Conservation (phyloP, 2,329 filamentous ascomycete genomes). For the Exophiala xenobiotica region DNA sequence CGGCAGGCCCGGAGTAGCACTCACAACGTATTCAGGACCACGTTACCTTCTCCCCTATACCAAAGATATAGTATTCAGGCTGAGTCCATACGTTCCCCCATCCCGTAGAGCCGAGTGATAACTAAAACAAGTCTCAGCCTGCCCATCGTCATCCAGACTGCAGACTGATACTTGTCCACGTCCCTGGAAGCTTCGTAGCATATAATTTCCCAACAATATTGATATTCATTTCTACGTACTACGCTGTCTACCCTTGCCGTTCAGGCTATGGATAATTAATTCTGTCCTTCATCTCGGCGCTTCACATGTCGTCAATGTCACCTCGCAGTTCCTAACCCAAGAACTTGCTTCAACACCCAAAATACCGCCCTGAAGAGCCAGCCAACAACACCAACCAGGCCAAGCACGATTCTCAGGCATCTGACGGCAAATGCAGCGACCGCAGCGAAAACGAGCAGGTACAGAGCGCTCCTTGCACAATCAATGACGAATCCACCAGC, state of each 20-base stretch:
- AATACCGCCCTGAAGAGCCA: slow-evolving; percentile 17
- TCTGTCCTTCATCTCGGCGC: background rate
- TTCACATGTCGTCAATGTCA: background rate
- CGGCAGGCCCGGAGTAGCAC: too few species aligned
- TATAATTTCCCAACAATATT: too few species aligned
- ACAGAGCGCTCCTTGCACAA: slow-evolving; percentile 22
- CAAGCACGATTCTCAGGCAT: slow-evolving; percentile 15
- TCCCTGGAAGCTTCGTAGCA: too few species aligned
- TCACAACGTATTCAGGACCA: too few species aligned
- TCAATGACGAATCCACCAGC: slow-evolving; percentile 22
- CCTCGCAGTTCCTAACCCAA: slow-evolving; percentile 11
- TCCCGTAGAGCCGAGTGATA: too few species aligned
- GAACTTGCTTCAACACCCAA: slow-evolving; percentile 26
- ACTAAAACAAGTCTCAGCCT: too few species aligned
- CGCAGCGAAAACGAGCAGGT: slow-evolving; percentile 24
- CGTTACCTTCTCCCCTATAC: too few species aligned
- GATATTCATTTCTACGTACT: background rate
- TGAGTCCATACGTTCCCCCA: too few species aligned
- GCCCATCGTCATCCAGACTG: too few species aligned
- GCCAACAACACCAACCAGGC: slow-evolving; percentile 14
- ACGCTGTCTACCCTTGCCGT: background rate
- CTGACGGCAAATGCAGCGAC: slow-evolving; percentile 18
- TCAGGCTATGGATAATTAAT: too few species aligned
- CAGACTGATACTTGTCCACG: too few species aligned
- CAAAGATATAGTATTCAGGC: too few species aligned